Base-by-base conservation (phyloP, 1,139 yeast genomes). In the Protomyces inouyei region DNA sequence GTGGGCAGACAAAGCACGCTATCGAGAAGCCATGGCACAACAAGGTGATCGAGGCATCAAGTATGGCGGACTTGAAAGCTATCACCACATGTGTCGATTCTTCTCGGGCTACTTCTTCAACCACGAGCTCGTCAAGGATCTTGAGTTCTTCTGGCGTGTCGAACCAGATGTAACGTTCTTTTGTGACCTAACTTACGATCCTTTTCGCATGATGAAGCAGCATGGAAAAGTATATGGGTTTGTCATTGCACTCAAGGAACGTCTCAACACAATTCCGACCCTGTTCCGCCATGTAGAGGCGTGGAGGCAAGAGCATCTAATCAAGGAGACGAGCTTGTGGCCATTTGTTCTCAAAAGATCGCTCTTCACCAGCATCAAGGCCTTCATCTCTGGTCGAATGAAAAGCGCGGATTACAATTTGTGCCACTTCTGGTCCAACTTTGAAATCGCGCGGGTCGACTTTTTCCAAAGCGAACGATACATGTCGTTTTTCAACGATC, bases 361-460 rank as follows among this genome's bases (percentile, higher is more conserved):
- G 74, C 74, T 38, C 64, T 28, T 28, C 1, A 61, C 51, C 64
- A 67, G 52, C 64, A 69, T 46, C 67, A 66, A 64, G 40, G 43
- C 21, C 54, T 46, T 32, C 66, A 57, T 48, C 68, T 14, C 48
- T 9, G 55, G 56, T 21, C 9, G 18, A 10, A 60, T 60, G 66
- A 73, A 71, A 21, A 80, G 83, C 25, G 87, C 86, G 71, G 86
- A 85, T 67, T 90, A 85, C 75, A 89, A 87, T 72, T 72, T 87
- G 71, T 87, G 95, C 71, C 97, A 91, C 76, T 91, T 90, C 76
- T 91, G 97, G 97, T 85, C 95, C 48, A 91, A 91, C 76, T 91
- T 91, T 73, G 97, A 91, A 74, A 91, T 91, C 70, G 96, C 97
- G 1, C 76, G 88, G 63, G 82, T 89, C 1, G 90, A 85, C 70